A percentile compares a stretch with the other conserved stretches of the same genome.
phyloP scores from a whole-genome alignment of 164 flowering plant genomes.

The Chloranthus sessilifolius region DNA sequence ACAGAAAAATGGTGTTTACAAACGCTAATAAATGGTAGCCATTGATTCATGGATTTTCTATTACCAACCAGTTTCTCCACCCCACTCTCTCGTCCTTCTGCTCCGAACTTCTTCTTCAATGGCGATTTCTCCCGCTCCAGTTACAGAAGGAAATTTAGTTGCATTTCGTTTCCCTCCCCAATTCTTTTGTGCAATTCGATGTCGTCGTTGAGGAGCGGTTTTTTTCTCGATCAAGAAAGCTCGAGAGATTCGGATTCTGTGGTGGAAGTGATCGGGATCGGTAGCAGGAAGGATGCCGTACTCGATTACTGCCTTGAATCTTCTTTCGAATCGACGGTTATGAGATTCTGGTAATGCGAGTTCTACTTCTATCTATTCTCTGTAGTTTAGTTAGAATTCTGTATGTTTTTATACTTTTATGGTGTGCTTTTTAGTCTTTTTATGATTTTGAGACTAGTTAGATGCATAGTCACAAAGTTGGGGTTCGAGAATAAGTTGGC shows the following conservation, averaged over 20 bases:
- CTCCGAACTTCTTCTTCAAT: constrained; percentile 8
- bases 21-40: too few relatives aligned
- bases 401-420: background rate
- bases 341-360: constrained; percentile 90
- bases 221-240: constrained; percentile 10
- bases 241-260: constrained; percentile 15
- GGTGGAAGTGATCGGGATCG: constrained; percentile 73
- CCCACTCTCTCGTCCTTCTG: background rate
- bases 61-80: background rate
- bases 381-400: background rate
- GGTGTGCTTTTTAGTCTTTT: too few relatives aligned
- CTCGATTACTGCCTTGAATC: constrained; percentile 67
- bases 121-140: constrained; percentile 4
- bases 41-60: constrained; percentile 9
- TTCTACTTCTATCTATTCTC: background rate
- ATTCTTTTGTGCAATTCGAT: constrained; percentile 5
- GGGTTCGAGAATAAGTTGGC: too few relatives aligned
- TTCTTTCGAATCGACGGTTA: constrained; percentile 33
- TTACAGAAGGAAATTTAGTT: constrained; percentile 5
- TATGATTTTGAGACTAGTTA: too few relatives aligned
- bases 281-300: constrained; percentile 74
- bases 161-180: constrained; percentile 8
- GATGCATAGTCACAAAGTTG: too few relatives aligned
- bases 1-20: too few relatives aligned
- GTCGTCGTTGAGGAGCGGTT: constrained; percentile 3